Evolutionary conservation across 148 eudicot species (phyloP), one percentile per base, ranked within the genome.

Genomic region (Amaranthus palmeri): DNA sequence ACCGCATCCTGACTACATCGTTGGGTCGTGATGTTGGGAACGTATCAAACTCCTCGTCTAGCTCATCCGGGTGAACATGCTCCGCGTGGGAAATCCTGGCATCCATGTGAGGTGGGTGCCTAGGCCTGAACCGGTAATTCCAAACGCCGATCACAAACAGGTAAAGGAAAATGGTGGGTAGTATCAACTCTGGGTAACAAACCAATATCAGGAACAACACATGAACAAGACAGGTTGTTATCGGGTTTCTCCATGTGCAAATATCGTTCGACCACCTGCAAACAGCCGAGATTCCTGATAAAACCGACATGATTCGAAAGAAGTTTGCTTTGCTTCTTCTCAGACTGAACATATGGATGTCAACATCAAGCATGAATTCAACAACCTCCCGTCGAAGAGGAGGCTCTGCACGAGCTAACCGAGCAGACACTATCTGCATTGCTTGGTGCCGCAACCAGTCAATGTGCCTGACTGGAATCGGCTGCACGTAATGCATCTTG

Each of bases 361-460:
- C 98, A 25, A 86, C 90, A 61, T 93, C 98, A 15, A 93, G 78
- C 98, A 93, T 93, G 80, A 88, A 93, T 78, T 89, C 97, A 3
- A 91, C 95, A 3, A 81, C 73, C 85, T 93, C 98, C 45, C 85
- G 55, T 67, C 96, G 80, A 1, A 93, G 83, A 2, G 98, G 96
- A 0, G 98, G 98, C 81, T 93, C 98, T 10, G 98, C 87, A 48
- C 98, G 81, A 5, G 87, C 47, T 7, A 93, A 82, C 50, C 88
- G 76, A 3, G 75, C 77, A 4, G 90, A 88, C 70, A 93, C 98
- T 53, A 93, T 93, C 82, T 87, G 91, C 96, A 86, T 88, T 41
- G 98, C 98, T 72, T 89, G 96, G 85, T 91, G 93, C 12, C 98
- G 78, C 0, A 93, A 85, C 92, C 90, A 80, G 45, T 93, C 98